Base-by-base conservation (phyloP, 2,329 filamentous ascomycete genomes). In the Arachnomyces sp. region DNA sequence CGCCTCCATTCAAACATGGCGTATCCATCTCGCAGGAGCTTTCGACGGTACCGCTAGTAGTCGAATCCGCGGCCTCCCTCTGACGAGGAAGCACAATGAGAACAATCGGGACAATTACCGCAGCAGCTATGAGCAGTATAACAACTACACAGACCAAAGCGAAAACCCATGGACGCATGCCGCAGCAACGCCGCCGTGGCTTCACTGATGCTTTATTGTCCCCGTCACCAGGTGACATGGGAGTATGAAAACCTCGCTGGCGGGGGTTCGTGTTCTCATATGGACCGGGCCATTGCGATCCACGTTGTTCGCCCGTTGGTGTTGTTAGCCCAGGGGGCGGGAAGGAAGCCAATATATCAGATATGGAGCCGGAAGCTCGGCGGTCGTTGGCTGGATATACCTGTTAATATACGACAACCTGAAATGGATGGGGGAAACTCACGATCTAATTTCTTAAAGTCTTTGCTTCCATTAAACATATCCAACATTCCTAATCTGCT, bases 101-200 rank as follows among this genome's bases (percentile, higher is more conserved):
- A 36, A 78, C 71, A 14, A 82, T 61, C 0, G 92, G 92, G 11
- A 96, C 75, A 28, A 95, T 73, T 31, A 96, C 72, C 1, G 90
- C 92, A 3, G 86, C 86, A 3, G 84, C 80, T 39, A 95, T 72
- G 17, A 94, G 71, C 42, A 84, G 67, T 30, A 95, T 56, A 8
- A 88, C 56, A 3, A 89, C 56, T 14, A 93, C 62, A 34, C 77
- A 56, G 7, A 80, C 57, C 1, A 87, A 56, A 15, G 92, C 63
- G 55, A 94, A 89, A 0, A 75, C 76, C 80, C 86, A 93, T 12
- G 84, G 57, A 2, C 87, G 84, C 52, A 96, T 74, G 12, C 90
- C 90, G 55, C 90, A 98, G 63, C 84, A 93, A 40, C 77, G 77
- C 30, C 83, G 77, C 9, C 71, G 62, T 44, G 65, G 37, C 28